A percentile compares a stretch with the other conserved stretches of the same genome.
Conservation (phyloP, 495 filamentous ascomycete species). For the Glutinoglossum americanum region DNA sequence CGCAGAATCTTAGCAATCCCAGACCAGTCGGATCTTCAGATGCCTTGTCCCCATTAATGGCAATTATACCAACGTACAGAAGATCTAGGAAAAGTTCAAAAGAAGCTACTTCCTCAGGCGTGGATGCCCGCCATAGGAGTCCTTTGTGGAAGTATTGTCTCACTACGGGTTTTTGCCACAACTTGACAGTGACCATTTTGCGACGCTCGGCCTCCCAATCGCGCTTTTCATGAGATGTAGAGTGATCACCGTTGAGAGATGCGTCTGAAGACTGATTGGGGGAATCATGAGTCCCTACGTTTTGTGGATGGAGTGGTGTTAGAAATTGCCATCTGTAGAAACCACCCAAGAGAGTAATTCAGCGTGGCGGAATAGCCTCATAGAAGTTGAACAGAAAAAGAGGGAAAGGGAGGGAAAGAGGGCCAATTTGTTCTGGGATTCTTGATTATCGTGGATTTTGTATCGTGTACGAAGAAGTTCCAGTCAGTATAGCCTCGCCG, state of each 20-base stretch:
- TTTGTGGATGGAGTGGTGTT: background rate
- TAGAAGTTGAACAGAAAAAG: too few species aligned
- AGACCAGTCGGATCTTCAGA: slow-evolving; percentile 27
- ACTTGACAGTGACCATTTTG: slow-evolving; percentile 24
- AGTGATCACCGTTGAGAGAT: slow-evolving; percentile 13
- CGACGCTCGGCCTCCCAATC: slow-evolving; percentile 23
- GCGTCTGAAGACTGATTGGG: slow-evolving; percentile 8
- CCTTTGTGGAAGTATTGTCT: slow-evolving; percentile 41
- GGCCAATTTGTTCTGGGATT: too few species aligned
- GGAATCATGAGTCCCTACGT: slow-evolving; percentile 9
- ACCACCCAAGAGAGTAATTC: background rate
- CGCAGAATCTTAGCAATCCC: slow-evolving; percentile 27
- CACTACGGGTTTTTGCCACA: slow-evolving; percentile 32
- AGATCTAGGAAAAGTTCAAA: slow-evolving; percentile 38
- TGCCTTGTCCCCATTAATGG: slow-evolving; percentile 33
- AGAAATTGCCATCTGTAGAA: background rate
- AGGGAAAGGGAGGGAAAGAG: too few species aligned
- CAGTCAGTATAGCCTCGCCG: too few species aligned
- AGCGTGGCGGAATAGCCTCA: background rate
- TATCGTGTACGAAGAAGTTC: too few species aligned
- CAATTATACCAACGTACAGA: slow-evolving; percentile 35
- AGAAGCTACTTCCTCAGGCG: slow-evolving; percentile 27
- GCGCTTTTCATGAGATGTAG: slow-evolving; percentile 6
- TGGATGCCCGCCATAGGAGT: slow-evolving; percentile 32
- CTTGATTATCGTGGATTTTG: too few species aligned